Percentiles rank a stretch among this genome's conserved stretches.
These are phyloP conservation scores for Colletotrichum sp. DNA, from an alignment of 2,329 filamentous ascomycete genomes.

Conservation along the genomic window DNA sequence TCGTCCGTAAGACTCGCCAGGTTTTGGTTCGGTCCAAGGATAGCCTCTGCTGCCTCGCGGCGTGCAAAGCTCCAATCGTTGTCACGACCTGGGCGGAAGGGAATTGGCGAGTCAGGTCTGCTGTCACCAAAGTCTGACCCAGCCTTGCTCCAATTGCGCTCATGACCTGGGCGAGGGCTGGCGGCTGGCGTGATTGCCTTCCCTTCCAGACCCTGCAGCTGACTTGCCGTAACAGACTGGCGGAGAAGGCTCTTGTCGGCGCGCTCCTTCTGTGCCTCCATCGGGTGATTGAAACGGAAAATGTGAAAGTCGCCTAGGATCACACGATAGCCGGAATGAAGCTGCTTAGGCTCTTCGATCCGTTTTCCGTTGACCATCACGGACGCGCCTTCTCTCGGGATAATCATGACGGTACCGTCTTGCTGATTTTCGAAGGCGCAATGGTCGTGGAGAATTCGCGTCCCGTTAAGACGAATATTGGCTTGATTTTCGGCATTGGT, in stretches of 20 bases:
- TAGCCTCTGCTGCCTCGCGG: slow-evolving; percentile 89
- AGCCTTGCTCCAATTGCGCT: slow-evolving; percentile 79
- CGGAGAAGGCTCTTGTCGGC: slow-evolving; percentile 87
- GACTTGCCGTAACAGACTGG: slow-evolving; percentile 74
- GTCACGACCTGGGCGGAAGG: slow-evolving; percentile 73
- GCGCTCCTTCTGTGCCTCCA: slow-evolving; percentile 91
- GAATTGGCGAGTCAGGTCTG: slow-evolving; percentile 79
- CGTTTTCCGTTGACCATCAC: slow-evolving; percentile 98
- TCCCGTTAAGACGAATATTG: slow-evolving; percentile 93
- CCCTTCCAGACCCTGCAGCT: slow-evolving; percentile 63
- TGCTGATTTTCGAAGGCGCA: slow-evolving; percentile 88
- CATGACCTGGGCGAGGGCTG: slow-evolving; percentile 69
- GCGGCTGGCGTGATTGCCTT: slow-evolving; percentile 66
- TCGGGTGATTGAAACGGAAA: slow-evolving; percentile 96
- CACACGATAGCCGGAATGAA: slow-evolving; percentile 92
- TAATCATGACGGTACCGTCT: slow-evolving; percentile 90
- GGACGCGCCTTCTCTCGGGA: slow-evolving; percentile 88
- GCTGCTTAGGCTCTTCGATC: slow-evolving; percentile 81
- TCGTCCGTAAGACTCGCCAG: slow-evolving; percentile 91
- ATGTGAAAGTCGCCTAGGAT: slow-evolving; percentile 99
- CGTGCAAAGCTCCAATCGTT: slow-evolving; percentile 95
- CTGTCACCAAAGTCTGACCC: slow-evolving; percentile 81
- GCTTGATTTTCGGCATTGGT: slow-evolving; percentile 75
- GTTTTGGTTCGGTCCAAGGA: slow-evolving; percentile 89
- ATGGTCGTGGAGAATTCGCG: slow-evolving; percentile 89